Percentiles rank a stretch among this genome's conserved stretches.
Evolutionary conservation across 1,139 yeast genomes (phyloP).

Genomic region (Scheffersomyces titani): DNA sequence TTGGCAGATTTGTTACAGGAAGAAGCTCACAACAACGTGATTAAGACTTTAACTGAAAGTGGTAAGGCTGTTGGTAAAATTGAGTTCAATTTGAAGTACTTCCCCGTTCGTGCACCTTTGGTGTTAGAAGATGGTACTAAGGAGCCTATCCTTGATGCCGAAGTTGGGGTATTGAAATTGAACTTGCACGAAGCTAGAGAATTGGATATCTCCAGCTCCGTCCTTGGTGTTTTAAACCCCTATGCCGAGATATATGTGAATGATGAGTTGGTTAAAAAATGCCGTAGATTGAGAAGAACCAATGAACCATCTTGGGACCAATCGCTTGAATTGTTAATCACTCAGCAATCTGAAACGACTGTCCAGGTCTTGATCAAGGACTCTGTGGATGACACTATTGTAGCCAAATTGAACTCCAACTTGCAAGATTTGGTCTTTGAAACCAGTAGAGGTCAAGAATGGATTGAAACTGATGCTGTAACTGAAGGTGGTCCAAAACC

Average conservation of each 20-base stretch:
- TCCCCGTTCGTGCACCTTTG: conserved; percentile 54
- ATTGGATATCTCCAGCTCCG: conserved; percentile 63
- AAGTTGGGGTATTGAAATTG: conserved; percentile 71
- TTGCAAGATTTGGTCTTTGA: conserved; percentile 57
- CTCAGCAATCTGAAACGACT: conserved; percentile 57
- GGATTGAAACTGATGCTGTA: conserved; percentile 47
- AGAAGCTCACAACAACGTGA: conserved; percentile 32
- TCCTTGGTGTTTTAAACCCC: conserved; percentile 72
- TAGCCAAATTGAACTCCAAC: conserved; percentile 56
- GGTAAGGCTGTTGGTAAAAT: conserved; percentile 62
- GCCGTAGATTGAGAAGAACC: conserved; percentile 63
- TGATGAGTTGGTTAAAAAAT: conserved; percentile 51
- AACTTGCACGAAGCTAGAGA: conserved; percentile 71
- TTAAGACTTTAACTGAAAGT: conserved; percentile 44
- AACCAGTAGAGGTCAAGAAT: conserved; percentile 52
- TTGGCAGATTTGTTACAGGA: conserved; percentile 61
- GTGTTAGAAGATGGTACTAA: conserved; percentile 52
- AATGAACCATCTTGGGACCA: conserved; percentile 77
- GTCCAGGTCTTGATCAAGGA: conserved; percentile 61
- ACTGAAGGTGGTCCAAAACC: conserved; percentile 41
- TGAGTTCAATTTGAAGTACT: conserved; percentile 64
- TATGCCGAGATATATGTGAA: conserved; percentile 66
- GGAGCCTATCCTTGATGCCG: conserved; percentile 53
- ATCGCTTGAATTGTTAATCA: conserved; percentile 58
- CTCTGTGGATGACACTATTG: conserved; percentile 45